Evolutionary conservation across 306 rosid genomes (phyloP).

Genomic region (Prunus mira): DNA sequence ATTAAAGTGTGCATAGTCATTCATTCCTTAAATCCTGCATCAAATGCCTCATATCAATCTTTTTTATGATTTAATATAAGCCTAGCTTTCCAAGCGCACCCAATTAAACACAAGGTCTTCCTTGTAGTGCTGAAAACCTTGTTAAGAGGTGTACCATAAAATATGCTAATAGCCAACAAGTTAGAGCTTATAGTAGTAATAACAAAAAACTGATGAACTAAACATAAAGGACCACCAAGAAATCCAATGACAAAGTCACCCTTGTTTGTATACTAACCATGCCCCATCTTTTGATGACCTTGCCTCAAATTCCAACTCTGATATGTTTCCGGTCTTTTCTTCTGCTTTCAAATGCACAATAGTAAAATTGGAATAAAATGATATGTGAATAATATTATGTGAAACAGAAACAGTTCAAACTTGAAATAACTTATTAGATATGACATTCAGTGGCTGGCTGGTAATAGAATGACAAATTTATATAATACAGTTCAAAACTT

Average conservation of each 20-base stretch:
- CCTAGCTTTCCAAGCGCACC: neutral
- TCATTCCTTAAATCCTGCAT: neutral
- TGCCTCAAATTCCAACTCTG: conserved; percentile 87
- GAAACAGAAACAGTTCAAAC: neutral
- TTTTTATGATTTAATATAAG: neutral
- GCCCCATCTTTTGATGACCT: conserved; percentile 92
- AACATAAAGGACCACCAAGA: neutral
- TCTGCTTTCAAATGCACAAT: conserved; percentile 30
- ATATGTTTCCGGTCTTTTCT: conserved; percentile 42
- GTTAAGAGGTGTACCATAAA: neutral
- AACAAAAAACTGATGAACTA: neutral
- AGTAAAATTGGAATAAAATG: conserved; percentile 16
- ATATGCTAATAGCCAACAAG: neutral
- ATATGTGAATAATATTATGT: conserved; percentile 1
- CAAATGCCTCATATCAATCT: neutral
- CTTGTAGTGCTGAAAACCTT: neutral
- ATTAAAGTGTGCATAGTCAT: neutral
- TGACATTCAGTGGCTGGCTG: neutral
- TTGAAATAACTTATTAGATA: neutral
- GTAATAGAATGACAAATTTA: neutral
- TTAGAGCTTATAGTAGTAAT: neutral
- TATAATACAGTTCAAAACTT: neutral
- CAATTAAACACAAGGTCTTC: neutral
- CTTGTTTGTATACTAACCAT: conserved; percentile 51
- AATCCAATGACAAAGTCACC: conserved; percentile 1